Evolutionary conservation across 768 basidiomycete genomes (phyloP).

Genomic region (Hygrophorus russula): DNA sequence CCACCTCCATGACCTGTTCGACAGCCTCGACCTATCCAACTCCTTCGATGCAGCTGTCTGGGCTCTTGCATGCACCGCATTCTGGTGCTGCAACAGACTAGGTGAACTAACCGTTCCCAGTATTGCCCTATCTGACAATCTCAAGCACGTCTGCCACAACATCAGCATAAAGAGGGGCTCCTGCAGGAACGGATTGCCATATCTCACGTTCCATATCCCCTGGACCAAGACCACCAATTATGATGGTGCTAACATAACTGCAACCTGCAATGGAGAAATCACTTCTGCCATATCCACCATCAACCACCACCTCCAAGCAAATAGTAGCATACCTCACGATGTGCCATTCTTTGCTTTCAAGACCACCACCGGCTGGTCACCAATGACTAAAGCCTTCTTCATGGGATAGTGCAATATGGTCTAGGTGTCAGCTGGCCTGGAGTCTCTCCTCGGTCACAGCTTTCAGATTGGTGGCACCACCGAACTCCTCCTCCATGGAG

Average conservation of each 20-base stretch:
- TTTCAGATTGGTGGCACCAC: slow-evolving; percentile 25
- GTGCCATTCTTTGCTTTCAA: slow-evolving; percentile 10
- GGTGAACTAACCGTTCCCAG: slow-evolving; percentile 17
- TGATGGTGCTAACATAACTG: slow-evolving; percentile 5
- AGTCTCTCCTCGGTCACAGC: slow-evolving; percentile 15
- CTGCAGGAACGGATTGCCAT: too few species aligned
- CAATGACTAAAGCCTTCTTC: slow-evolving; percentile 7
- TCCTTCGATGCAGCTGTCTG: slow-evolving; percentile 23
- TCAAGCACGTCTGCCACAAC: slow-evolving; percentile 3
- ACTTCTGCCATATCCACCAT: slow-evolving; percentile 13
- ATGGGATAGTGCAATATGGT: slow-evolving; percentile 8
- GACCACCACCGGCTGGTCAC: neutral
- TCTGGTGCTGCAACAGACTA: slow-evolving; percentile 23
- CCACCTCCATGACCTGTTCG: slow-evolving; percentile 17
- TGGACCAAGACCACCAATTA: slow-evolving; percentile 20
- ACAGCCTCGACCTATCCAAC: slow-evolving; percentile 13
- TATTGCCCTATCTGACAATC: slow-evolving; percentile 6
- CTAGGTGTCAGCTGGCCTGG: slow-evolving; percentile 7
- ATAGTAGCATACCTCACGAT: slow-evolving; percentile 3
- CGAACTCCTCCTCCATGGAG: slow-evolving; percentile 16
- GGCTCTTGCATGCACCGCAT: slow-evolving; percentile 21
- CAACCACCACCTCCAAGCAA: slow-evolving; percentile 12
- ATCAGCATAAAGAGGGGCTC: neutral
- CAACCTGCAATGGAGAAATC: slow-evolving; percentile 8
- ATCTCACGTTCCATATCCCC: slow-evolving; percentile 18